Evolutionary conservation across 2,329 filamentous ascomycete genomes (phyloP), one percentile per base, ranked within the genome.

Genomic region (Cladorrhinum sp.): DNA sequence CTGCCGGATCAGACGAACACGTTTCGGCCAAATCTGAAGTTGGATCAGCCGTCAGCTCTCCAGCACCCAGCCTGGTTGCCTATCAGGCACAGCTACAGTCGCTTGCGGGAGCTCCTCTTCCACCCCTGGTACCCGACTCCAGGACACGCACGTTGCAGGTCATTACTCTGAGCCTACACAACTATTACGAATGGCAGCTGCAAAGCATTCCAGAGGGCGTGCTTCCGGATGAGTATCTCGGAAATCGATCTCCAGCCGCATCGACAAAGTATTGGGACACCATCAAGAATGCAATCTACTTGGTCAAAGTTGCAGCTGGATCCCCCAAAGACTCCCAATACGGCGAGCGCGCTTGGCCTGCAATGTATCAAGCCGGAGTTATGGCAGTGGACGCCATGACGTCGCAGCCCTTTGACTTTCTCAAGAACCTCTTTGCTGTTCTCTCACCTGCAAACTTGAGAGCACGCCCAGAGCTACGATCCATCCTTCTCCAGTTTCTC

Each of bases 151-250:
- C 65, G 1, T 55, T 69, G 53, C 58, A 62, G n/a, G 39, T 66
- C 52, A 68, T 69, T 51, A 64, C 63, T 1, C 39, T 64, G 23
- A 67, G 66, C 51, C 66, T 69, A 4, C 62, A 59, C 2, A 59
- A 66, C 33, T 69, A 66, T 30, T 67, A 65, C 28, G 67, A 69
- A 39, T 69, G 67, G 67, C 67, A 69, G 46, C 64, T 68, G 5
- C 39, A 62, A 3, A 64, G 61, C 55, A 65, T 69, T 3, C 67
- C 67, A 0, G 56, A 65, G 9, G 67, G 67, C 10, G 60, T 67
- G 4, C 55, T 65, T 20, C 66, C 67, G 1, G 67, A 69, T 51
- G 65, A 69, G 36, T 68, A 65, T 18, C 63, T 69, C 14, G 65
- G 66, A 2, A 58, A 51, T n/a, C 60, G 64, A n/a, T 39, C 61